These are phyloP conservation scores for Fonsecaea multimorphosa DNA, from an alignment of 2,329 filamentous ascomycete species.

Conservation along the genomic window DNA sequence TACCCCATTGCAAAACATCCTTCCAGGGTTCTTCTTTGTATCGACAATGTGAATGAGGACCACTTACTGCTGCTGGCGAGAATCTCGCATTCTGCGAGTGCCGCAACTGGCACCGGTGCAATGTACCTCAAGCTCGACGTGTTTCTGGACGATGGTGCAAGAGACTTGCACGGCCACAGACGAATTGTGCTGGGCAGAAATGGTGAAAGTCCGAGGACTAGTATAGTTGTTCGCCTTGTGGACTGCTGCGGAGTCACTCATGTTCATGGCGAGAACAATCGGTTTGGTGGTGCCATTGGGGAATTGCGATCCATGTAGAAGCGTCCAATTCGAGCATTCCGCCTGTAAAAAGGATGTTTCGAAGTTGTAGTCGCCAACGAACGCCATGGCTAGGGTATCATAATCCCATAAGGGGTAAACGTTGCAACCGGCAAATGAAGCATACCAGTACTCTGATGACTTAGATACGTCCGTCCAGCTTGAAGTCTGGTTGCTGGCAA, in stretches of 20 bases:
- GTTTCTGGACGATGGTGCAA: constrained; percentile 15
- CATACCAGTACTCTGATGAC: neutral
- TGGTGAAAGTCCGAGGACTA: neutral
- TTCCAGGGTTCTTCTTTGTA: neutral
- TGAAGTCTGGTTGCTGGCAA: neutral
- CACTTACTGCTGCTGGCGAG: neutral
- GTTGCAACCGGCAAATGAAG: neutral
- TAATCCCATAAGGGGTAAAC: neutral
- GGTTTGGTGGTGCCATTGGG: neutral
- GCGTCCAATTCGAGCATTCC: neutral
- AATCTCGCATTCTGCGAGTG: neutral
- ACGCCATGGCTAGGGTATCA: too few relatives aligned
- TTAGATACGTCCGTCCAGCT: neutral
- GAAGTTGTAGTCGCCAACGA: neutral
- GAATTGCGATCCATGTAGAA: neutral
- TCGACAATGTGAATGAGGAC: neutral
- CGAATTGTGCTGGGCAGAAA: constrained; percentile 10
- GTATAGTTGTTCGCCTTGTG: neutral
- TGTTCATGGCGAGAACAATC: neutral
- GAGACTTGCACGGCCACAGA: neutral
- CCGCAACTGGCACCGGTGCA: constrained; percentile 3
- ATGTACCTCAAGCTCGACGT: constrained; percentile 22
- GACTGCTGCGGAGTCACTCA: neutral
- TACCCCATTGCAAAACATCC: neutral
- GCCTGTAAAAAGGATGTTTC: neutral